Base-by-base conservation (phyloP, 441 rosid genomes). In the Populus hybrid region DNA sequence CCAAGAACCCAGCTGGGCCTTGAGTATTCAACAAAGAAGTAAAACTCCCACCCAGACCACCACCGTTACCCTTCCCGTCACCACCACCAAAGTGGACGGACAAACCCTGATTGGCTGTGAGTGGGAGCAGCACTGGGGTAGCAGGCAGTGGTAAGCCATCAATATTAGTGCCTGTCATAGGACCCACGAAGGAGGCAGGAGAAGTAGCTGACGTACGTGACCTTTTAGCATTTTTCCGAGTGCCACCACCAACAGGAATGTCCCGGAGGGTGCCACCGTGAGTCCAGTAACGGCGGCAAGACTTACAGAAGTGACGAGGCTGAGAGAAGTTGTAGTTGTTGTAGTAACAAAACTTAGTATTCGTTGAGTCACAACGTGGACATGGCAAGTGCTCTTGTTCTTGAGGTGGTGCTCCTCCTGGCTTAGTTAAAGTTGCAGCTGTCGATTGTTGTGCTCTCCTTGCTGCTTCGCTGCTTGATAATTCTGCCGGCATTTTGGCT, bases 241-340 rank as follows among this genome's bases (percentile, higher is more conserved):
- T 81, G 21, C 94, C 97, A 9, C 98, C 98, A 31, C 98, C 97
- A 69, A 94, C 59, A 67, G 95, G 95, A 80, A 88, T 91, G 85
- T 94, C 98, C 6, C 98, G 89, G 70, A 92, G 95, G 14, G 98
- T 90, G 28, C 98, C 98, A 67, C 98, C 97, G 35, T 88, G 97
- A 65, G 98, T 94, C 98, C 98, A 94, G 86, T 94, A 94, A 63
- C 98, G 93, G 40, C 98, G 98, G 83, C 98, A 94, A 33, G 94
- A 80, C 86, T 94, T 94, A 84, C 98, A 94, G 83, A 94, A 94
- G 79, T 94, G 97, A 63, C 97, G 98, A 9, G 98, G 98, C 92
- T 94, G 98, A 68, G 97, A 92, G 81, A 87, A 91, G 87, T 92
- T 94, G 88, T 94, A 94, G 93, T 94, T 94, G 82, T 94, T 94